Conservation (phyloP, 257 asterid species). For the Plectranthus barbatus region DNA sequence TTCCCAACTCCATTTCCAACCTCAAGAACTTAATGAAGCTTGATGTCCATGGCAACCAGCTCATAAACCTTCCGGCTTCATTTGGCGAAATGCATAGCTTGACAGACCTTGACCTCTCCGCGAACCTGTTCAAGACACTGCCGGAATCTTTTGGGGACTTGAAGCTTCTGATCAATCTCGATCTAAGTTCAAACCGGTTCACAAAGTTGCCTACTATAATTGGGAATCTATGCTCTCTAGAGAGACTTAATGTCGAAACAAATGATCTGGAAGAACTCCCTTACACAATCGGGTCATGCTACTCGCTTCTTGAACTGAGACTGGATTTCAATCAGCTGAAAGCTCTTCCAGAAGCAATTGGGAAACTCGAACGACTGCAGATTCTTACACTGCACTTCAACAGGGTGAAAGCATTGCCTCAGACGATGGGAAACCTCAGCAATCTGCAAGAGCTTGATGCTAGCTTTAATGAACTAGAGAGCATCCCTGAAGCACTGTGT, state of each 20-base stretch:
- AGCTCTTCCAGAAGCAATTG: conserved; percentile 69
- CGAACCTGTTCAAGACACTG: conserved; percentile 59
- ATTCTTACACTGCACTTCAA: conserved; percentile 69
- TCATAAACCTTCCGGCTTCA: conserved; percentile 70
- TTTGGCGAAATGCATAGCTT: conserved; percentile 58
- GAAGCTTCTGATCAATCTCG: conserved; percentile 44
- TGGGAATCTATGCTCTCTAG: conserved; percentile 47
- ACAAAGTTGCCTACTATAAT: conserved; percentile 40
- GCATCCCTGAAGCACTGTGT: conserved; percentile 61
- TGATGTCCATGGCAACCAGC: conserved; percentile 59
- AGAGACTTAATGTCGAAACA: conserved; percentile 42
- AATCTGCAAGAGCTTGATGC: conserved; percentile 56
- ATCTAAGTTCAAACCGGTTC: conserved; percentile 62
- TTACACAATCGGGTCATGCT: conserved; percentile 56
- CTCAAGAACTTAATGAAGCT: conserved; percentile 50
- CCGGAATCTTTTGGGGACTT: conserved; percentile 66
- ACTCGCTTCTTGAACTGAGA: conserved; percentile 56
- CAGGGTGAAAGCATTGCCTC: conserved; percentile 49
- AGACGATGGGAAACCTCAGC: conserved; percentile 50
- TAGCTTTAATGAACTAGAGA: conserved; percentile 78
- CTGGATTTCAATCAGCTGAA: conserved; percentile 67
- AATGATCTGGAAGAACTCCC: conserved; percentile 82
- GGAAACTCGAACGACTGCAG: conserved; percentile 52
- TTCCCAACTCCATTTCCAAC: conserved; percentile 48
- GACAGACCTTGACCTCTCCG: conserved; percentile 50